A percentile compares a stretch with the other conserved stretches of the same genome.
Evolutionary conservation across 1,139 yeast species (phyloP).

Genomic region (Protomyces inouyei): DNA sequence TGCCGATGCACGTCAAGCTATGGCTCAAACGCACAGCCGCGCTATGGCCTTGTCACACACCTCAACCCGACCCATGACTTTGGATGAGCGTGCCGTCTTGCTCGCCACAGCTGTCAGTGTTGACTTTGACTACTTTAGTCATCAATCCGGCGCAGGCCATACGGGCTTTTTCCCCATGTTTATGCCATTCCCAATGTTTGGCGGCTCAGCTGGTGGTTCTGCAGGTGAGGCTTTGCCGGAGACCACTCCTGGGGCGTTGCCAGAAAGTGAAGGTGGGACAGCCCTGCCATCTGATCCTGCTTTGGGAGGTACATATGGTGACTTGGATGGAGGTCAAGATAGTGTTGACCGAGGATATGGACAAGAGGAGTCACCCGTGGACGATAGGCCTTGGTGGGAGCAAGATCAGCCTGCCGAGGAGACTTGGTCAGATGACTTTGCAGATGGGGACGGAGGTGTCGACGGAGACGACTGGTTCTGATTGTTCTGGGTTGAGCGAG

Average conservation of each 20-base stretch:
- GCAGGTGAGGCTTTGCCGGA: background rate
- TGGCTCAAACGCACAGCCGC: slow-evolving; percentile 38
- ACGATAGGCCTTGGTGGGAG: slow-evolving; percentile 14
- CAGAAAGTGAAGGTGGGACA: background rate
- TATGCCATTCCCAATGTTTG: slow-evolving; percentile 1
- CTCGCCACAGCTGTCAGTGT: slow-evolving; percentile 84
- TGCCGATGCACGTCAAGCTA: slow-evolving; percentile 37
- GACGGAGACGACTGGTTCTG: background rate
- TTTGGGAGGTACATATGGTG: background rate
- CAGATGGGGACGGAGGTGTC: background rate
- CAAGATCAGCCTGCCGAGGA: background rate
- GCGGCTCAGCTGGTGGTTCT: background rate
- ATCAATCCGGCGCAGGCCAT: slow-evolving; percentile 56
- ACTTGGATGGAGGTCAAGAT: background rate
- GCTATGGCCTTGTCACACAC: slow-evolving; percentile 25
- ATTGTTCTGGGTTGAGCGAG: background rate
- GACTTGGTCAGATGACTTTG: background rate
- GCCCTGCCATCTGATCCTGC: background rate
- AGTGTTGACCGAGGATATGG: background rate
- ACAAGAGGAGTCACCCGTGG: background rate
- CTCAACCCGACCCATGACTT: slow-evolving; percentile 43
- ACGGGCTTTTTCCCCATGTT: slow-evolving; percentile 2
- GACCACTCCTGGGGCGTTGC: slow-evolving; percentile 2
- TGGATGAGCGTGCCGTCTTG: slow-evolving; percentile 80
- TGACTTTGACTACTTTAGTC: slow-evolving; percentile 90